Percentiles rank a stretch among this genome's conserved stretches.
Conservation (phyloP, 768 basidiomycete species). For the Neoboletus subvelutipes region DNA sequence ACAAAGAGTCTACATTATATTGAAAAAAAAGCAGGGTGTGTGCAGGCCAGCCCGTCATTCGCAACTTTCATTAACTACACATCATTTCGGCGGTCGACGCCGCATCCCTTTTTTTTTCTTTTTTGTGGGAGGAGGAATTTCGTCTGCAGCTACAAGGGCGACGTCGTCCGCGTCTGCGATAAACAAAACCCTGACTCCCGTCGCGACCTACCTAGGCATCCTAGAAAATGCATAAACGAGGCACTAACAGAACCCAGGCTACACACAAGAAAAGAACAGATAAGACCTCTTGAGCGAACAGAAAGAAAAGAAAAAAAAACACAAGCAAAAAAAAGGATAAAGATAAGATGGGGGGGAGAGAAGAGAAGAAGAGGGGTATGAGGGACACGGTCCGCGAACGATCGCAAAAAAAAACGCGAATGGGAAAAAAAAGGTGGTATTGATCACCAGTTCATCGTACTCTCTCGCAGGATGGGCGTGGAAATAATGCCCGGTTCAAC, state of each 20-base stretch:
- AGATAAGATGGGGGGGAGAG: not conserved
- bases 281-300: slow-evolving; percentile 1
- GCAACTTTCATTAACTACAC: slow-evolving; percentile 12
- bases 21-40: not conserved
- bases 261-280: slow-evolving; percentile 13
- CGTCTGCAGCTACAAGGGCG: not conserved
- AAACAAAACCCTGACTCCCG: slow-evolving; percentile 3
- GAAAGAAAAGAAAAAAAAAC: not conserved
- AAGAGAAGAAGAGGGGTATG: slow-evolving; percentile 13
- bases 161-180: slow-evolving; percentile 1
- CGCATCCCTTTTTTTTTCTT: not conserved
- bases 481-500: slow-evolving; percentile 66
- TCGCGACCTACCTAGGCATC: slow-evolving; percentile 24
- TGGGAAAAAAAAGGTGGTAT: not conserved
- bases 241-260: slow-evolving; percentile 22
- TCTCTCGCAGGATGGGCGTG: slow-evolving; percentile 75
- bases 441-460: slow-evolving; percentile 80
- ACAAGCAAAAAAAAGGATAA: slow-evolving; percentile 2
- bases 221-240: slow-evolving; percentile 25
- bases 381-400: slow-evolving; percentile 8
- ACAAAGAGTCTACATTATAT: too few relatives aligned
- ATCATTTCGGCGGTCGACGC: slow-evolving; percentile 6
- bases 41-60: slow-evolving; percentile 26
- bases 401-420: not conserved
- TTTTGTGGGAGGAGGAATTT: not conserved